Evolutionary conservation across 2,329 filamentous ascomycete species (phyloP).

Genomic region (Coniochaeta ligniaria): DNA sequence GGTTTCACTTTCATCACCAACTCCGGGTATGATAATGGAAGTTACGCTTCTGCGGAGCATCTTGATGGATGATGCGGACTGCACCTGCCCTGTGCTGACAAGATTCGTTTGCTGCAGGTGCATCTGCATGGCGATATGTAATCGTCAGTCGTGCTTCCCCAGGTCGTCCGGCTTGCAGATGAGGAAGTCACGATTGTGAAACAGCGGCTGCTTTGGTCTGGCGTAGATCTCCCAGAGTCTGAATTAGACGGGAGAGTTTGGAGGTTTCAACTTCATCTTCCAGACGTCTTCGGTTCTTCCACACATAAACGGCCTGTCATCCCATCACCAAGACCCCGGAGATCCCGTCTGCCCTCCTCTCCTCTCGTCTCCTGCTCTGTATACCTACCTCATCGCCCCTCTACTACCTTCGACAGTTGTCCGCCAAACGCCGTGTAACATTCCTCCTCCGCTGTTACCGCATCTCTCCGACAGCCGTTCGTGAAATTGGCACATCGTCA

Average conservation of each 20-base stretch:
- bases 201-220: neutral
- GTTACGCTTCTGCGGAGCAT: too few species aligned
- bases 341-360: neutral
- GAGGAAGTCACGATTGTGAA: neutral
- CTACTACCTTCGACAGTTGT: neutral
- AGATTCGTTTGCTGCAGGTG: neutral
- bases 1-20: neutral
- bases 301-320: neutral
- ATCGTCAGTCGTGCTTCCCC: neutral
- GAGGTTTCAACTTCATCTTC: neutral
- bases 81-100: neutral
- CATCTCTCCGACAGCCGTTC: neutral
- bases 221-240: neutral
- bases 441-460: neutral
- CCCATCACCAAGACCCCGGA: neutral
- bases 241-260: neutral
- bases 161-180: neutral
- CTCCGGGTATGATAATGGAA: too few species aligned
- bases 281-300: neutral
- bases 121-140: neutral
- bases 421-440: neutral
- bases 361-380: neutral
- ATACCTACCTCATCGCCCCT: neutral
- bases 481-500: neutral
- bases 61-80: too few species aligned